Evolutionary conservation across 371 early-diverging fungal species (phyloP).

Genomic region (Rhizomucor pusillus): DNA sequence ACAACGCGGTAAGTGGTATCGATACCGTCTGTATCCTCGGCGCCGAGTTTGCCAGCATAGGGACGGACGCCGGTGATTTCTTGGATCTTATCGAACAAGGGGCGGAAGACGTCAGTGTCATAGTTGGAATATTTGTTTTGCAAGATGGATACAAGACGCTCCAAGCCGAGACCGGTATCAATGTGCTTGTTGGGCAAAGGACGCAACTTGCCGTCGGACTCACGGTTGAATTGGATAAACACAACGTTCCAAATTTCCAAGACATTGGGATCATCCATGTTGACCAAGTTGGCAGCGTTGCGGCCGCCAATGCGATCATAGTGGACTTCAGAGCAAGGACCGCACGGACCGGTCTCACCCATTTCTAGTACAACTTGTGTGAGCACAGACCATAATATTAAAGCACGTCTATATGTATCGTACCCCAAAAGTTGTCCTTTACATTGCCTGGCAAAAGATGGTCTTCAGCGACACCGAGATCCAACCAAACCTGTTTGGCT

Average conservation of each 20-base stretch:
- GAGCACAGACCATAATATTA: too few relatives aligned
- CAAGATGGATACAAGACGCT: conserved; percentile 96
- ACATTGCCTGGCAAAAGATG: conserved; percentile 88
- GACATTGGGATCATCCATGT: conserved; percentile 99
- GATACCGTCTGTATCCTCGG: conserved; percentile 88
- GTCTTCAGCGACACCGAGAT: conserved; percentile 83
- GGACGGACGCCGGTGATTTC: conserved; percentile 81
- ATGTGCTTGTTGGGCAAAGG: conserved; percentile 96
- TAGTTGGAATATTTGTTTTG: conserved; percentile 98
- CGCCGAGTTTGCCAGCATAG: conserved; percentile 87
- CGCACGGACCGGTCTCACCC: conserved; percentile 99
- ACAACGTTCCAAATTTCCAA: conserved; percentile 99
- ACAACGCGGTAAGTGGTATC: conserved; percentile 99
- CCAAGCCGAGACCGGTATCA: conserved; percentile 99
- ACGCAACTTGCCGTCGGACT: conserved; percentile 87
- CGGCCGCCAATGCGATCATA: conserved; percentile 98
- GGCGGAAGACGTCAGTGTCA: conserved; percentile 94
- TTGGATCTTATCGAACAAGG: conserved; percentile 85
- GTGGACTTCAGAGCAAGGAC: conserved; percentile 99
- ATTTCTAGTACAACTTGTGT: conserved; percentile 70
- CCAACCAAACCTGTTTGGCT: conserved; percentile 92
- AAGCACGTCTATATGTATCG: too few relatives aligned
- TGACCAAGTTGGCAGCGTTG: conserved; percentile 94
- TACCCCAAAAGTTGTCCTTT: conserved; percentile 99
- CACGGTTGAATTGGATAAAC: conserved; percentile 99